phyloP scores from a whole-genome alignment of 2,329 filamentous ascomycete species.

The Colletotrichum costaricense region DNA sequence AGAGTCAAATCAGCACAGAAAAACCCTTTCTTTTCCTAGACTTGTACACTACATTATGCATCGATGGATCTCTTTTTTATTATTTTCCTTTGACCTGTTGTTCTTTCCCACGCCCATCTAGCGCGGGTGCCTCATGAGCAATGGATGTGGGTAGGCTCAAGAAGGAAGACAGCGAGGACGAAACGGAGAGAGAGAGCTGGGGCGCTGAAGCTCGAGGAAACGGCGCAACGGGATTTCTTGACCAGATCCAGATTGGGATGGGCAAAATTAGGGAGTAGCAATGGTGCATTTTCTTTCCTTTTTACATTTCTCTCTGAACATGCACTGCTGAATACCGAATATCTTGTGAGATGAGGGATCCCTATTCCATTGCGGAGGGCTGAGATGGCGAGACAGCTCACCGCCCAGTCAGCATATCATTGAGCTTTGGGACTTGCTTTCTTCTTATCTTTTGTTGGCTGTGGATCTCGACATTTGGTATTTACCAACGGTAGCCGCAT shows the following conservation, averaged over 20 bases:
- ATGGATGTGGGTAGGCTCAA: not conserved
- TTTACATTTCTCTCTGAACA: not conserved
- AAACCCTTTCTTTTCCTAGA: not conserved
- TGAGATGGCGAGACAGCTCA: not conserved
- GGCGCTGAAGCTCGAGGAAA: not conserved
- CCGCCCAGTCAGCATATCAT: not conserved
- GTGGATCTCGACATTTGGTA: not conserved
- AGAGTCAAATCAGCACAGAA: not conserved
- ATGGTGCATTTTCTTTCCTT: constrained; percentile 5
- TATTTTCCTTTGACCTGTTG: not conserved
- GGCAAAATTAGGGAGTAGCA: not conserved
- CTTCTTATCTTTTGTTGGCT: not conserved
- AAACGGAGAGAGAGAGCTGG: not conserved
- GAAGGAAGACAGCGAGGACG: too few relatives aligned
- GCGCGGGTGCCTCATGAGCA: not conserved
- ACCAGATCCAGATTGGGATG: not conserved
- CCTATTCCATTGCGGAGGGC: too few relatives aligned
- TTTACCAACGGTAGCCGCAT: constrained; percentile 6
- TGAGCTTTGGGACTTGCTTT: not conserved
- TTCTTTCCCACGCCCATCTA: not conserved
- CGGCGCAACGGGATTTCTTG: constrained; percentile 2
- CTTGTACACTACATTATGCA: constrained; percentile 28
- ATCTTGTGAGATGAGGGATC: too few relatives aligned
- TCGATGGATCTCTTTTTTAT: not conserved
- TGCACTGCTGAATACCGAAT: too few relatives aligned